phyloP scores from a whole-genome alignment of 129 eudicot species.

The Scalesia atractyloides region DNA sequence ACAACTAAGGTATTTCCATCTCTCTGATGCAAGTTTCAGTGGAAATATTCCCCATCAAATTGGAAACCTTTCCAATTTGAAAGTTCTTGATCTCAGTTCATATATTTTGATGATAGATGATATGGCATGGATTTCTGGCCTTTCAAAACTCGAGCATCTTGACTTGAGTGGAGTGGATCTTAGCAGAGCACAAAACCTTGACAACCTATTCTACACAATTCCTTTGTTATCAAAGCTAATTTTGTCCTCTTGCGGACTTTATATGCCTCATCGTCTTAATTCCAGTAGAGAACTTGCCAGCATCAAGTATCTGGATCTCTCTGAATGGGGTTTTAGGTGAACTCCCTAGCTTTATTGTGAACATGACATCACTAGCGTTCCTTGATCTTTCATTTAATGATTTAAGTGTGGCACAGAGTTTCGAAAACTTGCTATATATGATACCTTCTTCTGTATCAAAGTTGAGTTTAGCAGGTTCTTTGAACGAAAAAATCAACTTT shows the following conservation, averaged over 20 bases:
- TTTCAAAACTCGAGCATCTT: not conserved
- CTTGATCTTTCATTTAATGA: not conserved
- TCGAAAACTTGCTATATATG: not conserved
- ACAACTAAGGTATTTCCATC: conserved; percentile 19
- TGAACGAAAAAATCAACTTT: too few relatives aligned
- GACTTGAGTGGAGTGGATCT: conserved; percentile 9
- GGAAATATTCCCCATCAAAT: conserved; percentile 25
- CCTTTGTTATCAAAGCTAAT: not conserved
- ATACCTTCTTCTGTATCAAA: not conserved
- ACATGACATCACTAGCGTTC: not conserved
- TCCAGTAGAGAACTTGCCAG: conserved; percentile 16
- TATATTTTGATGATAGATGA: not conserved
- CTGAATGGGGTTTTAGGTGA: not conserved
- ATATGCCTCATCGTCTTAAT: not conserved
- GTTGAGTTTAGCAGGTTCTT: not conserved
- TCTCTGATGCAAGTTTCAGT: not conserved
- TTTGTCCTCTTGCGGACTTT: not conserved
- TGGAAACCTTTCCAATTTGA: conserved; percentile 30
- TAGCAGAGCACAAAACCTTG: not conserved
- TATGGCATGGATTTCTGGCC: not conserved
- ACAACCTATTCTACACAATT: not conserved
- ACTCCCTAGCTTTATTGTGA: not conserved
- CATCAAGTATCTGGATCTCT: conserved; percentile 17
- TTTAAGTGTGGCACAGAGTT: not conserved
- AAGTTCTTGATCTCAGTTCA: conserved; percentile 21